Base-by-base conservation (phyloP, 257 asterid species). In the Nicotiana benthamiana region DNA sequence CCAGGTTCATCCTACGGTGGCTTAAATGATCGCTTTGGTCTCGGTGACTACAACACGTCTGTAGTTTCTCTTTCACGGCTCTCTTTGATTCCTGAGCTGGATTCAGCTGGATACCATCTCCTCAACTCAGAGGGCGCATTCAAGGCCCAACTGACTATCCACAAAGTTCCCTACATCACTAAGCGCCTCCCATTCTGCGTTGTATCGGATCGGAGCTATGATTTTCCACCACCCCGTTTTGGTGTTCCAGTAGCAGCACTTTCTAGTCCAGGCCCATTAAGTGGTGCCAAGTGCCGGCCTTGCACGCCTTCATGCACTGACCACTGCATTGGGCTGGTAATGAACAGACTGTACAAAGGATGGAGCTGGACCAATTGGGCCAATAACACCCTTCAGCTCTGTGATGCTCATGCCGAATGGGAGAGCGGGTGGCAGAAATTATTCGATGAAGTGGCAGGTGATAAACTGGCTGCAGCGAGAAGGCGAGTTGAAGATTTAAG, bases 351-450 rank as follows among this genome's bases (percentile, higher is more conserved):
- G 1, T 22, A 83, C 46, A 89, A 48, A 40, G 82, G 88, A 36
- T 94, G 99, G 99, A 91, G 99, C 86, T 94, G 97, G 98, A 94
- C 95, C 0, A 92, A 92, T 72, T 96, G 97, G 98, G 82, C 89
- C 20, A 85, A 91, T 34, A 83, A 84, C 81, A 54, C 88, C 2
- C 78, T 93, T 1, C 84, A 88, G 84, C 94, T 96, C 1, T 96
- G 99, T 61, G 89, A 96, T 79, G 98, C 99, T 18, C 96, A 82
- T 57, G 83, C 85, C 2, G 93, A 86, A 9, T 92, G 97, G 99
- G 97, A 94, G 68, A 56, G 80, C 4, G 97, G 91, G 48, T 94
- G 98, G 99, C 97, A 91, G 75, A 56, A 84, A 15, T 13, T 87
- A 22, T 96, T 89, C 6, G 99, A 96, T 80, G 27, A 75, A 0